A percentile compares a stretch with the other conserved stretches of the same genome.
Conservation (phyloP, 75 land plant genomes). For the Sequoiadendron giganteum region DNA sequence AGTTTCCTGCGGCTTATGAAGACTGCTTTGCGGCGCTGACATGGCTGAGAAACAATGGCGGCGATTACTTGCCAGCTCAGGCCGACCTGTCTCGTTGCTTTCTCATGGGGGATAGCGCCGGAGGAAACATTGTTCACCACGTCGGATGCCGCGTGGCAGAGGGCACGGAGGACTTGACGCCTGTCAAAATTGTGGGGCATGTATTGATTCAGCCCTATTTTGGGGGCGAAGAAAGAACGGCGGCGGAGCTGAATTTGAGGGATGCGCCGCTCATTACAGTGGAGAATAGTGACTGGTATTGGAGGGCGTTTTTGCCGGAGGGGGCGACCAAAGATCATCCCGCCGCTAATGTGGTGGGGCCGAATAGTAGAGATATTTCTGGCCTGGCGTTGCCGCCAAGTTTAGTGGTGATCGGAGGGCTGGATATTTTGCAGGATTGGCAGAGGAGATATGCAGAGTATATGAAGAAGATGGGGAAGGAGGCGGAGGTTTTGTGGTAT, state of each 20-base stretch:
- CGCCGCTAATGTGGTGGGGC: slow-evolving; percentile 13
- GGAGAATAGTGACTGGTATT: background rate
- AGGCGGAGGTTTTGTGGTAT: slow-evolving; percentile 32
- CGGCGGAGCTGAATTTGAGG: slow-evolving; percentile 38
- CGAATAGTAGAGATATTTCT: background rate
- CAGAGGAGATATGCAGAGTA: slow-evolving; percentile 51
- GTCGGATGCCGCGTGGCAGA: slow-evolving; percentile 17
- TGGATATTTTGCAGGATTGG: slow-evolving; percentile 72
- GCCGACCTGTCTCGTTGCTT: slow-evolving; percentile 9
- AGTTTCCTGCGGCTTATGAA: slow-evolving; percentile 48
- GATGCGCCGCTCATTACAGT: background rate
- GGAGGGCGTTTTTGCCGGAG: slow-evolving; percentile 23
- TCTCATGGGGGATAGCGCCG: slow-evolving; percentile 11
- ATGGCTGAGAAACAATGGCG: slow-evolving; percentile 29
- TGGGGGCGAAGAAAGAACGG: slow-evolving; percentile 62
- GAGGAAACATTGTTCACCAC: slow-evolving; percentile 44
- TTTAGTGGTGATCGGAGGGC: slow-evolving; percentile 60
- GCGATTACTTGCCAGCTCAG: background rate
- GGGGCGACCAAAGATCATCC: slow-evolving; percentile 19
- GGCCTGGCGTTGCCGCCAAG: slow-evolving; percentile 41
- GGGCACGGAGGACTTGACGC: background rate
- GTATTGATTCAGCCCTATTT: slow-evolving; percentile 56
- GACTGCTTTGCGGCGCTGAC: slow-evolving; percentile 53
- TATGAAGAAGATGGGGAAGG: slow-evolving; percentile 26
- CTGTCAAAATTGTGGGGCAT: slow-evolving; percentile 23